A percentile compares a stretch with the other conserved stretches of the same genome.
phyloP scores from a whole-genome alignment of 192 early-diverging fungal species.

The Helicostylum pulchrum region DNA sequence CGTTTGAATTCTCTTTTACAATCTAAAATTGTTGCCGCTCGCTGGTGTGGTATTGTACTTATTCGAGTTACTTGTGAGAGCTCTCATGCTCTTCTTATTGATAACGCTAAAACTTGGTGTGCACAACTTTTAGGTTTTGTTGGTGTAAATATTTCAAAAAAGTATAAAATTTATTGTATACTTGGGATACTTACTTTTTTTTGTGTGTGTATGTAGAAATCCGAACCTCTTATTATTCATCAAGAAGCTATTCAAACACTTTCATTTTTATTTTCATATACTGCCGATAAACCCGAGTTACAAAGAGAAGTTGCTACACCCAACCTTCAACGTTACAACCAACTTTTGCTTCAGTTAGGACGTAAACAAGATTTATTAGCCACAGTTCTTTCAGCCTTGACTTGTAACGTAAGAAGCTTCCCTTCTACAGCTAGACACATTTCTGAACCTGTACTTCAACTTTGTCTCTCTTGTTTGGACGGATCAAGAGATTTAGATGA shows the following conservation, averaged over 20 bases:
- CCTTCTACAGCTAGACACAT: constrained; percentile 49
- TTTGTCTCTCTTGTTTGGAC: constrained; percentile 51
- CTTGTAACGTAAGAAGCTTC: constrained; percentile 42
- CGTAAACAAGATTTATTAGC: constrained; percentile 46
- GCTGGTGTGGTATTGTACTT: constrained; percentile 50
- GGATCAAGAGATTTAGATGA: constrained; percentile 37
- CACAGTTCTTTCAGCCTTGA: constrained; percentile 43
- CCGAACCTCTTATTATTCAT: constrained; percentile 37
- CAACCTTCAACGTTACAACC: constrained; percentile 51
- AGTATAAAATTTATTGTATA: neutral
- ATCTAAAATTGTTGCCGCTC: constrained; percentile 46
- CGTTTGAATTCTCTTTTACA: constrained; percentile 51
- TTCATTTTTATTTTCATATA: constrained; percentile 46
- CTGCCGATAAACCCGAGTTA: constrained; percentile 45
- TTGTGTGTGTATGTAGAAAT: constrained; percentile 48
- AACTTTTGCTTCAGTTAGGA: constrained; percentile 39
- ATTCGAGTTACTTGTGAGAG: constrained; percentile 49
- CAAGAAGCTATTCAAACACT: constrained; percentile 44
- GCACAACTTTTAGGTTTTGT: constrained; percentile 43
- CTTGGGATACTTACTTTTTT: neutral
- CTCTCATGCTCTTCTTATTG: constrained; percentile 36
- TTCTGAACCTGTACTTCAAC: constrained; percentile 39
- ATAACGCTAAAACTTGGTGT: constrained; percentile 42
- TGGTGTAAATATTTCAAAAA: constrained; percentile 28
- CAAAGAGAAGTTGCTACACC: constrained; percentile 53